A percentile compares a stretch with the other conserved stretches of the same genome.
phyloP scores from a whole-genome alignment of 257 asterid genomes.

The Ophiorrhiza pumila region DNA sequence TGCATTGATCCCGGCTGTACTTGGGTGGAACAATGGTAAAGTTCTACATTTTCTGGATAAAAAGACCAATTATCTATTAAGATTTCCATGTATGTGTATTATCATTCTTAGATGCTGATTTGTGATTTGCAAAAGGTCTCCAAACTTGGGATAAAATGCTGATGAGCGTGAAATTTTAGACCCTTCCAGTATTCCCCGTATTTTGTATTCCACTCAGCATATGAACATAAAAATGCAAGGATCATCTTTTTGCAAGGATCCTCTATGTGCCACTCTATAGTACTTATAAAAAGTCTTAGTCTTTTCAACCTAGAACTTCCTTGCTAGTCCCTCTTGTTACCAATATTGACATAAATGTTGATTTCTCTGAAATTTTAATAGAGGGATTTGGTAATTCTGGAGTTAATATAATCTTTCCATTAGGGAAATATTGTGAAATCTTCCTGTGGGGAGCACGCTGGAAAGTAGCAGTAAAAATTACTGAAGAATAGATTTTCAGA shows the following conservation, averaged over 20 bases:
- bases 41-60: neutral
- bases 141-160: neutral
- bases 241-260: neutral
- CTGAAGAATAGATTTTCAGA: neutral
- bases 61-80: constrained; percentile 6
- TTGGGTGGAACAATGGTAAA: constrained; percentile 97
- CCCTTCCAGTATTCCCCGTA: neutral
- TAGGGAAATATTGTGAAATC: neutral
- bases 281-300: neutral
- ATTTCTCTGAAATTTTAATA: neutral
- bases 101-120: neutral
- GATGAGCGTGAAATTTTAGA: neutral
- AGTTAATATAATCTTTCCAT: neutral
- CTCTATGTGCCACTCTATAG: neutral
- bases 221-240: neutral
- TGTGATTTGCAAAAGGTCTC: neutral
- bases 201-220: neutral
- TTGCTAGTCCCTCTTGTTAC: neutral
- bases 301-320: neutral
- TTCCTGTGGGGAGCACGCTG: neutral
- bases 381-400: neutral
- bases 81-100: neutral
- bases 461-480: neutral
- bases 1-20: constrained; percentile 88
- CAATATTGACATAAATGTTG: neutral